Evolutionary conservation across 2,329 filamentous ascomycete genomes (phyloP).

Genomic region (Diaporthe citrichinensis): DNA sequence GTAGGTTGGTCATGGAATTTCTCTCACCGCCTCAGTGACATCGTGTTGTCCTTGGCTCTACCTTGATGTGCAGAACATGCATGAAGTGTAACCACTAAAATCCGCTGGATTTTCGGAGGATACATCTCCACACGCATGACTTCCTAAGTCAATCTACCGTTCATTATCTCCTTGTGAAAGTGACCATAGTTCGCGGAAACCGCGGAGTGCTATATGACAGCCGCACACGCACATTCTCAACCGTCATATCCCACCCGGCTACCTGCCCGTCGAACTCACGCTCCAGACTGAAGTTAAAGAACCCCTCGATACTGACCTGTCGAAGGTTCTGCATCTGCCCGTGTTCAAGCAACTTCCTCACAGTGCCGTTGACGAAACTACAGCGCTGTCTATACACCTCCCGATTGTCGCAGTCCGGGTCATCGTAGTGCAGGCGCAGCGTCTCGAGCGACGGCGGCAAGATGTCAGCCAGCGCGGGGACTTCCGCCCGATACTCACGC

Average conservation of each 20-base stretch:
- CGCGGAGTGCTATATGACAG: neutral
- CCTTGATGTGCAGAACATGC: too few relatives aligned
- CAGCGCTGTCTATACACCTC: neutral
- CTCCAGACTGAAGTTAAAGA: neutral
- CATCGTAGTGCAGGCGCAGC: neutral
- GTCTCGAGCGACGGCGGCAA: neutral
- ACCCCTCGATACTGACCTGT: neutral
- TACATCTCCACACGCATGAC: neutral
- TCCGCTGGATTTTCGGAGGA: too few relatives aligned
- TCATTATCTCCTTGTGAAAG: neutral
- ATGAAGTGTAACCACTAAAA: too few relatives aligned
- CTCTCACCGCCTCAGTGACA: too few relatives aligned
- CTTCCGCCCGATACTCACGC: neutral
- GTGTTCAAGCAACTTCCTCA: neutral
- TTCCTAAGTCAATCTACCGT: neutral
- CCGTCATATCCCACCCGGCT: neutral
- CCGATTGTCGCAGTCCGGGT: fast-evolving
- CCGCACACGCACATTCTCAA: neutral
- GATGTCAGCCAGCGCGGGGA: neutral
- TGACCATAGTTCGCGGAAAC: neutral
- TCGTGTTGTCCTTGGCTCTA: too few relatives aligned
- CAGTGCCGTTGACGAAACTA: neutral
- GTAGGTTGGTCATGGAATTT: too few relatives aligned
- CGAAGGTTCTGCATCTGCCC: neutral
- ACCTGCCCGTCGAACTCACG: neutral